Conservation (phyloP, 2,329 filamentous ascomycete genomes). For the Apiospora sp. region DNA sequence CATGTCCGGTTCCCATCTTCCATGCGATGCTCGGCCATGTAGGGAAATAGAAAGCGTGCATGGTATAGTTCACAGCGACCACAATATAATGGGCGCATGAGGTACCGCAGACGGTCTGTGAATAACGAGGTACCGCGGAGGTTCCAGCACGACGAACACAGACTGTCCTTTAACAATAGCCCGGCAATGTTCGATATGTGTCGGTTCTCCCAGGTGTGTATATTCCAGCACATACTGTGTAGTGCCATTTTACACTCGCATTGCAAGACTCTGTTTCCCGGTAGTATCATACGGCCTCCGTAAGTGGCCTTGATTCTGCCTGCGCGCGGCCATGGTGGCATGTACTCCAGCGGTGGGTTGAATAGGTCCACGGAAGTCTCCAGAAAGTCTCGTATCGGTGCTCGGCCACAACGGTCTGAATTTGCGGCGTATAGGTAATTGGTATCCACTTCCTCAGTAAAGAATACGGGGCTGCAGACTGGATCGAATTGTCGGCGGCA, state of each 20-base stretch:
- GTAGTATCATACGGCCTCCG: accelerated
- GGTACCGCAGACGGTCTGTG: background rate
- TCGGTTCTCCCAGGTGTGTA: background rate
- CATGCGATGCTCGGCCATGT: too few species aligned
- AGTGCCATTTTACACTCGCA: background rate
- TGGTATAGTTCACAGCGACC: background rate
- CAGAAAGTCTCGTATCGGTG: background rate
- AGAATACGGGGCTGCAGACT: background rate
- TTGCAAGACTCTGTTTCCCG: background rate
- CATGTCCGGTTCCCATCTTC: background rate
- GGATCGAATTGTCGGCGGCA: background rate
- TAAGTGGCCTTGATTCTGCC: background rate
- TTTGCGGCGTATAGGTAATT: background rate
- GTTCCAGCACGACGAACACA: background rate
- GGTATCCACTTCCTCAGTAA: background rate
- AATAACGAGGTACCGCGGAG: background rate
- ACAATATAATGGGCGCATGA: background rate
- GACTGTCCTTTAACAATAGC: background rate
- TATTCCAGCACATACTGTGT: background rate
- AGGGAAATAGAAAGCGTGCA: background rate
- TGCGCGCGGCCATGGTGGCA: background rate
- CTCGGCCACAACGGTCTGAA: background rate
- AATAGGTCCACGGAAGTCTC: background rate
- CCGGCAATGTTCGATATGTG: background rate
- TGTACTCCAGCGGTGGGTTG: background rate